Evolutionary conservation across 1,139 yeast species (phyloP), one percentile per base, ranked within the genome.

Genomic region (Yamadazyma membranifaciens): DNA sequence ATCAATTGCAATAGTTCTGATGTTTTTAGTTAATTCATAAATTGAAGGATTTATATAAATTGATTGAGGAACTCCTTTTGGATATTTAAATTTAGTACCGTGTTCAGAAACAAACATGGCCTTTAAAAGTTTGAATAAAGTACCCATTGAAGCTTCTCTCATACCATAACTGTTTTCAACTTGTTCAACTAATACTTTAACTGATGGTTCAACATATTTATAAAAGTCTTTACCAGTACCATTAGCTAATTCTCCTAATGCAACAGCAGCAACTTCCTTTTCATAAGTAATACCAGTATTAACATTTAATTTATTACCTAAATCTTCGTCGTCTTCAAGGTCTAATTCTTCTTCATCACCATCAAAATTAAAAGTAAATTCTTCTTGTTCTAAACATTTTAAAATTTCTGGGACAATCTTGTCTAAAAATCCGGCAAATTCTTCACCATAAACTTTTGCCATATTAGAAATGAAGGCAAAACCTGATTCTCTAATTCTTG

Each of bases 241-340:
- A 45, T 77, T 65, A 46, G 96, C 95, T 59, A 92, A 78, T 57
- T 92, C 97, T 36, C 89, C 83, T 54, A 92, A 70, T 16, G 97
- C 95, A 58, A 91, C 94, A 36, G 94, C 78, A n/a, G 97, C 96
- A 55, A 87, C 89, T 71, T 92, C 98, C 70, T 92, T 92, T 70
- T 92, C 98, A 56, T 87, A 85, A 50, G 97, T 88, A 56, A 92
- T 82, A 71, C 96, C 98, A 39, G 96, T 86, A 73, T 89, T 89
- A 50, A 91, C 91, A 53, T 87, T 83, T 60, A 87, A 75, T 50
- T 83, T 83, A 55, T 83, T 82, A 45, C 78, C 81, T 50, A 83
- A 62, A 40, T 83, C 91, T 46, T 79, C 82, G 41, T 72, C 81
- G 12, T 62, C 67, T 28, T 65, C 72, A 13, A 32, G 36, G 16